Evolutionary conservation across 768 basidiomycete genomes (phyloP), one percentile per base, ranked within the genome.

Genomic region (Gelatoporia subvermispora): DNA sequence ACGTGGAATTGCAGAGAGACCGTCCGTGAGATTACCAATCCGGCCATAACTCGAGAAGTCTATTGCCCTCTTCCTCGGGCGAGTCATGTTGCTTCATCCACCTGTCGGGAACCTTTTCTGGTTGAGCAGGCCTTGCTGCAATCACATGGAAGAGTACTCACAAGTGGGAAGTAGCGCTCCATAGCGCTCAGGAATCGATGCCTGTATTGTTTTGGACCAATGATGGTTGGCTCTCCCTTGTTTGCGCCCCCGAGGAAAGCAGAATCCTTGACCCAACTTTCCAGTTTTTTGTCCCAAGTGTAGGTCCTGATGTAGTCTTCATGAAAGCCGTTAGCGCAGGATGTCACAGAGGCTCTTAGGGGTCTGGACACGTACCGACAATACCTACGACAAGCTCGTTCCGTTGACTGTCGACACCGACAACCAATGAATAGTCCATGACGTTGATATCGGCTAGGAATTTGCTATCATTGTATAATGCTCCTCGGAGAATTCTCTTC

Each of bases 211-310:
- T 85, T 93, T 2, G 95, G 95, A 3, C 93, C 95, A 21, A 97
- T 89, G 58, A 99, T 94, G 0, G 95, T 98, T 0, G 96, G 95
- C 55, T 95, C 95, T 9, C 92, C 93, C 59, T 78, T 84, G 37
- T 82, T 84, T 38, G 79, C 77, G 18, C 81, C 87, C 40, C 91
- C 93, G 20, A 98, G 72, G 67, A 94, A 93, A 0, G 89, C 78
- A 2, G 91, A 85, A 58, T 98, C 96, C 62, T 98, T 99, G 38
- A 97, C 92, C 93, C 92, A 96, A 51, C 86, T 97, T 69, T 98
- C 96, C 16, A 99, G 72, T 58, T 93, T 93, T 72, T 99, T 99
- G 72, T 99, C 96, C 93, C 93, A 96, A 0, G 92, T 95, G 61
- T 94, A 95, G 3, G 93, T 93, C 8, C 93, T 86, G 54, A 95